Evolutionary conservation across 2,329 filamentous ascomycete species (phyloP).

Genomic region (Fusarium nurragi): DNA sequence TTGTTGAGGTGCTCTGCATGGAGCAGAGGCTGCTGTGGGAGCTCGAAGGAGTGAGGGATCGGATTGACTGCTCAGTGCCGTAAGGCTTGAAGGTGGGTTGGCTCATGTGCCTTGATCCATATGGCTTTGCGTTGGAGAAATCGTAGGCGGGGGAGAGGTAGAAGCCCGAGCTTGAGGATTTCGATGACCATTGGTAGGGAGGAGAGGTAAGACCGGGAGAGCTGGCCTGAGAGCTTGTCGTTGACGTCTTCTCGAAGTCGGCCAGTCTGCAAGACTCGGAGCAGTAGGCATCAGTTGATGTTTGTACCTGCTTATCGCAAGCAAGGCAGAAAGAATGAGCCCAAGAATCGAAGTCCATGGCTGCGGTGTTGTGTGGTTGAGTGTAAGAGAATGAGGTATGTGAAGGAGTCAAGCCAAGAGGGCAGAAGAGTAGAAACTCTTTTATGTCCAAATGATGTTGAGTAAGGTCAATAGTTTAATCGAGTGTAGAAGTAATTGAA

Average conservation of each 20-base stretch:
- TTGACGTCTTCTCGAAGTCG: conserved; percentile 79
- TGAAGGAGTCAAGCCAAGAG: conserved; percentile 21
- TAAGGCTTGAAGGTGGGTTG: conserved; percentile 42
- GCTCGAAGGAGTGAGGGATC: conserved; percentile 73
- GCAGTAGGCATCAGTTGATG: conserved; percentile 84
- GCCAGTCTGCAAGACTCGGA: conserved; percentile 90
- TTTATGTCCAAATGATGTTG: conserved; percentile 30
- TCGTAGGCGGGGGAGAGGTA: conserved; percentile 79
- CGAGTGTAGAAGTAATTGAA: conserved; percentile 37
- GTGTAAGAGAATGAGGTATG: conserved; percentile 8
- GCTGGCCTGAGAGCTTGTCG: conserved; percentile 66
- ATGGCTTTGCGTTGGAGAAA: conserved; percentile 72
- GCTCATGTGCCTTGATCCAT: conserved; percentile 59
- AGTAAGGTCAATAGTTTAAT: conserved; percentile 26
- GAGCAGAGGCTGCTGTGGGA: conserved; percentile 88
- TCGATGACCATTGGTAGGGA: conserved; percentile 61
- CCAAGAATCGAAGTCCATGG: conserved; percentile 73
- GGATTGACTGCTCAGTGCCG: conserved; percentile 38
- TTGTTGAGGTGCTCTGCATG: conserved; percentile 70
- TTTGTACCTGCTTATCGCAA: conserved; percentile 83
- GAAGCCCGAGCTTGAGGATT: conserved; percentile 59
- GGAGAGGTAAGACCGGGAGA: conserved; percentile 63
- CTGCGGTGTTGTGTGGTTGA: conserved; percentile 41
- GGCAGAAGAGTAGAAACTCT: conserved; percentile 14
- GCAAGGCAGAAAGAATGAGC: conserved; percentile 92